Conservation (phyloP, 2,329 filamentous ascomycete genomes). For the Emericellopsis atlantica region DNA sequence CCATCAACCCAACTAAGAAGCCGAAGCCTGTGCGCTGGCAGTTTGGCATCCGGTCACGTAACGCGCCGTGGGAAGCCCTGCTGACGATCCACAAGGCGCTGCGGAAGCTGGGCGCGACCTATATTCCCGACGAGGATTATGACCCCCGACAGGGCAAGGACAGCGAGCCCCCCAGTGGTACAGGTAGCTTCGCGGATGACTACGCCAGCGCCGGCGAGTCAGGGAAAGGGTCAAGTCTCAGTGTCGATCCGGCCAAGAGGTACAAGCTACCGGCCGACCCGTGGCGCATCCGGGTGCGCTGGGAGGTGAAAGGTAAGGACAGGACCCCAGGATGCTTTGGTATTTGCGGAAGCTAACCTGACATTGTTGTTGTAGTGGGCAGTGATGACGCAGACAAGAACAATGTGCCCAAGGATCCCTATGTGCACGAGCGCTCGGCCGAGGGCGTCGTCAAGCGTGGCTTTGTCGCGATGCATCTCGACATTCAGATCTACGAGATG, state of each 20-base stretch:
- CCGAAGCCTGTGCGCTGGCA: slow-evolving; percentile 85
- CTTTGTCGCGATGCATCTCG: slow-evolving; percentile 84
- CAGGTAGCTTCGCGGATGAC: slow-evolving; percentile 27
- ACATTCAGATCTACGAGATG: slow-evolving; percentile 93
- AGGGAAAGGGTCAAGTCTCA: slow-evolving; percentile 20
- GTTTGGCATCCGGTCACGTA: slow-evolving; percentile 90
- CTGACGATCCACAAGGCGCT: slow-evolving; percentile 91
- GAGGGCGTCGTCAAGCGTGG: slow-evolving; percentile 20
- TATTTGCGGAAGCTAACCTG: no score
- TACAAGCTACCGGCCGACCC: slow-evolving; percentile 87
- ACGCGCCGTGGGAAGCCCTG: slow-evolving; percentile 87
- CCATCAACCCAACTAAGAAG: slow-evolving; percentile 54
- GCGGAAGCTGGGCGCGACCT: slow-evolving; percentile 75
- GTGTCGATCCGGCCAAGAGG: slow-evolving; percentile 42
- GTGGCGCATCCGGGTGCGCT: slow-evolving; percentile 87
- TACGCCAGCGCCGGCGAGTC: slow-evolving; percentile 18
- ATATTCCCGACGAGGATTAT: slow-evolving; percentile 58
- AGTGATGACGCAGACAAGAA: slow-evolving; percentile 24
- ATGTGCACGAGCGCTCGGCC: no score
- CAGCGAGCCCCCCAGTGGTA: slow-evolving; percentile 18
- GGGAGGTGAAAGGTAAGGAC: slow-evolving; percentile 65
- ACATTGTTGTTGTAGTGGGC: no score
- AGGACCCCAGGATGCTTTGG: background rate
- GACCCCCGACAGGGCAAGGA: slow-evolving; percentile 32
- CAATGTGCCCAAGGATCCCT: background rate